Evolutionary conservation across 139 green algal species (phyloP).

Genomic region (Chlorella ohadii): DNA sequence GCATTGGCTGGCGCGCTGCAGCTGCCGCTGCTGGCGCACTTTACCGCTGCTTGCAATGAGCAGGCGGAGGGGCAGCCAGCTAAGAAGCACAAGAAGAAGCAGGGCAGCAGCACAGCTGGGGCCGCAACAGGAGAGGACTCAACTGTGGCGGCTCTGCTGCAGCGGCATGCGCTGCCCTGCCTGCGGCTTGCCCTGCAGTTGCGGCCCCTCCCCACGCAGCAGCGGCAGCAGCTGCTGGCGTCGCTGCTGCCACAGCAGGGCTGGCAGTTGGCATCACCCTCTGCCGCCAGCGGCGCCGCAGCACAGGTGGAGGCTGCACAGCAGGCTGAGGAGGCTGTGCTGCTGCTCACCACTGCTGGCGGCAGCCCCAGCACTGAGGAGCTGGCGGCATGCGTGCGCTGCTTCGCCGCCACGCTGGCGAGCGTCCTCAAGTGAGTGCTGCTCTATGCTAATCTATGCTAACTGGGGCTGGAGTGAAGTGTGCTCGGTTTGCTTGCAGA

Average conservation of each 20-base stretch:
- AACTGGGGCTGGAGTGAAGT: too few relatives aligned
- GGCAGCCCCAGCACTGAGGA: background rate
- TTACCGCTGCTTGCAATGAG: background rate
- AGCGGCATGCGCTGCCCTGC: background rate
- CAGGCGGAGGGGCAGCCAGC: background rate
- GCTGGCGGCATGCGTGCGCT: constrained; percentile 21
- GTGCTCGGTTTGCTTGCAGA: too few relatives aligned
- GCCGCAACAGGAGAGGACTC: background rate
- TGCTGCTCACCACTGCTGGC: constrained; percentile 15
- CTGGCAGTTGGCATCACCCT: background rate
- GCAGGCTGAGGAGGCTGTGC: constrained; percentile 25
- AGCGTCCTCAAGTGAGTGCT: constrained; percentile 23
- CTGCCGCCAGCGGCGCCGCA: background rate
- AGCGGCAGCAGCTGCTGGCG: constrained; percentile 13
- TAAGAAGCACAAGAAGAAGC: constrained; percentile 8
- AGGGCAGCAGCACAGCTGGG: background rate
- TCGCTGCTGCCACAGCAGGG: constrained; percentile 37
- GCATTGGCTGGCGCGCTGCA: background rate
- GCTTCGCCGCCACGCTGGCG: constrained; percentile 28
- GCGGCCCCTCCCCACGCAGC: background rate
- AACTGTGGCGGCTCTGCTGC: background rate
- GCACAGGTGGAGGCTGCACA: background rate
- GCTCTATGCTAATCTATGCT: too few relatives aligned
- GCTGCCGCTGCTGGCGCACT: background rate
- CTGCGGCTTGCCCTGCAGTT: constrained; percentile 28